A percentile compares a stretch with the other conserved stretches of the same genome.
Conservation (phyloP, 345 rosid species). For the Pugionium cornutum region DNA sequence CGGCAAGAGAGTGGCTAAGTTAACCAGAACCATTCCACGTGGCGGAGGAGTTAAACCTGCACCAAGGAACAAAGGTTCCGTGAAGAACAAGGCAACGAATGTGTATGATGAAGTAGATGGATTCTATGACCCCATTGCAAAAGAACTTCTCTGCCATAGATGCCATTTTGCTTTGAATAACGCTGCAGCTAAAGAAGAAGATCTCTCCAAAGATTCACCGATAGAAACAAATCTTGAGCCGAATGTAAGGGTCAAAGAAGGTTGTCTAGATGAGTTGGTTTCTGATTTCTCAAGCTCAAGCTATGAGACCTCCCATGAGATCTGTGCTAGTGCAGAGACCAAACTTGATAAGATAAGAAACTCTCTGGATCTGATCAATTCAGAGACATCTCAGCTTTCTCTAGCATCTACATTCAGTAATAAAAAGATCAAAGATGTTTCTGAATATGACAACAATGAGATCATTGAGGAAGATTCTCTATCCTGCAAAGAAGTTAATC, state of each 20-base stretch:
- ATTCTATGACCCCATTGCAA: constrained; percentile 43
- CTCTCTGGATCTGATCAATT: constrained; percentile 31
- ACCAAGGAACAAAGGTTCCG: constrained; percentile 54
- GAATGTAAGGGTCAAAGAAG: constrained; percentile 5
- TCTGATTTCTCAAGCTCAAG: constrained; percentile 42
- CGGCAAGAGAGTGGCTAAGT: constrained; percentile 56
- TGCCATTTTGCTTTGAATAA: constrained; percentile 68
- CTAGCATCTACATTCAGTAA: too few relatives aligned
- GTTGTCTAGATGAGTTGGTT: constrained; percentile 23
- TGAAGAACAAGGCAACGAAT: constrained; percentile 59
- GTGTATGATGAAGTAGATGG: constrained; percentile 44
- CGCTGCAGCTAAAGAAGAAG: constrained; percentile 31
- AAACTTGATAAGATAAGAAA: constrained; percentile 40
- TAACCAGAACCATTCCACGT: constrained; percentile 57
- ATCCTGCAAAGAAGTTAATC: too few relatives aligned
- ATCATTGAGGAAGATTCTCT: too few relatives aligned
- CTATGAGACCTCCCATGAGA: constrained; percentile 42
- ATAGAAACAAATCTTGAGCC: constrained; percentile 38
- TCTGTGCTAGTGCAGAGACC: constrained; percentile 45
- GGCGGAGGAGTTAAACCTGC: constrained; percentile 50
- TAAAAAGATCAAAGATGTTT: too few relatives aligned
- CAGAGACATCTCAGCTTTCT: constrained; percentile 24
- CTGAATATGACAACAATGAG: too few relatives aligned
- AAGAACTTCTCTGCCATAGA: constrained; percentile 73
- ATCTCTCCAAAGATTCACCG: constrained; percentile 31